Percentiles rank a stretch among this genome's conserved stretches.
These are phyloP conservation scores for Aspergillus hortae DNA, from an alignment of 2,329 filamentous ascomycete species.

Conservation along the genomic window DNA sequence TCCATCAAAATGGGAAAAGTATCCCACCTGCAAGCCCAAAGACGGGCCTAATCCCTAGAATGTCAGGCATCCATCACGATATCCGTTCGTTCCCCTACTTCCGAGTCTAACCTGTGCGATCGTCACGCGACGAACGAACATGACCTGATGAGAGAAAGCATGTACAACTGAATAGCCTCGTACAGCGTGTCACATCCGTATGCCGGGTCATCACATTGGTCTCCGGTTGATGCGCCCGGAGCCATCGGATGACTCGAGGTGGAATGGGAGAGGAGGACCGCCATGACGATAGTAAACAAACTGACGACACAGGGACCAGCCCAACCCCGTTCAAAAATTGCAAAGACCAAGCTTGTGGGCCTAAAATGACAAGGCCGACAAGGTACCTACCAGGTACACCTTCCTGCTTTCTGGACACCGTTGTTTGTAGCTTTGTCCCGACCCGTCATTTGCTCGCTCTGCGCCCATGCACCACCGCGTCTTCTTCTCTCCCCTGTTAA, in stretches of 20 bases:
- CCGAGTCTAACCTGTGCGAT: conserved; percentile 9
- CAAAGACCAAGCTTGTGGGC: not conserved
- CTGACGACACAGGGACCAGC: not conserved
- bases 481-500: not conserved
- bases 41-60: not conserved
- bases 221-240: conserved; percentile 5
- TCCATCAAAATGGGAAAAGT: no score
- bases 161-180: conserved; percentile 11
- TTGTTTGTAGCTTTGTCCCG: conserved; percentile 10
- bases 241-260: conserved; percentile 4
- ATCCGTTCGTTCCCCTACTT: not conserved
- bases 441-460: conserved; percentile 16
- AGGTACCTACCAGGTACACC: not conserved
- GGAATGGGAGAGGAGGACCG: no score
- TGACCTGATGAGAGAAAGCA: conserved; percentile 4
- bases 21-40: not conserved
- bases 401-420: not conserved
- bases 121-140: conserved; percentile 14
- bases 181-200: conserved; percentile 14
- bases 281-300: no score
- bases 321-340: not conserved
- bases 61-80: conserved; percentile 11
- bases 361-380: not conserved
- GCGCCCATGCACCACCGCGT: conserved; percentile 6
- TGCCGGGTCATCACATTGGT: conserved; percentile 10